Base-by-base conservation (phyloP, 2,329 filamentous ascomycete genomes). In the Monilinia aucupariae region DNA sequence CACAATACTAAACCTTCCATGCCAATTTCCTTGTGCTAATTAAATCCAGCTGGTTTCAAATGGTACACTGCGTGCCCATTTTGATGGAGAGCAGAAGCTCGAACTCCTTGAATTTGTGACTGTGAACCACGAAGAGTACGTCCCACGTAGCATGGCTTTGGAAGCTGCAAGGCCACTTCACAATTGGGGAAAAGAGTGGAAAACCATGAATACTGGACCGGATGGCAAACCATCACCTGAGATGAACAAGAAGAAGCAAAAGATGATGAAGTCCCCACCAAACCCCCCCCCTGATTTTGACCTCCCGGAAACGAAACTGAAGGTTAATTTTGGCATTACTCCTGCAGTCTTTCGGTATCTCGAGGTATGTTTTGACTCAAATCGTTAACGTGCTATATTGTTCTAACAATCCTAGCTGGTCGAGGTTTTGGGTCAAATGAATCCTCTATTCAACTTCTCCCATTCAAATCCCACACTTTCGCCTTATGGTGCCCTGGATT, bases 31-130 rank as follows among this genome's bases (percentile, higher is more conserved):
- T 39, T 60, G 8, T 66, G 53, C 72, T 78, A 62, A 78, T 69
- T 32, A 51, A 30, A 27, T 10, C 27, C 67, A 93, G 87, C 80
- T 96, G 47, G 85, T 96, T 56, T 87, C 89, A 12, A 85, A 80
- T n/a, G 93, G 93, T 50, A 85, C 82, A 5, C 78, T 97, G 32
- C 86, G 87, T 55, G 92, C 88, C 0, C 85, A 91, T 65, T 96
- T 96, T 72, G 89, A 96, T 69, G 79, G 78, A 10, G 83, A 89
- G 45, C 88, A 91, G 66, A 91, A 89, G 74, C 88, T 99, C 64
- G 91, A 96, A 66, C 80, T 91, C 65, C 82, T 97, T 55, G 91
- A 96, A 70, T 92, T 97, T 68, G 81, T 86, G 53, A 91, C 90
- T 1, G 83, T 80, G 43, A 82, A 81, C 56, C 89, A 96, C 71